Base-by-base conservation (phyloP, 768 basidiomycete genomes). In the Kwoniella bestiolae region DNA sequence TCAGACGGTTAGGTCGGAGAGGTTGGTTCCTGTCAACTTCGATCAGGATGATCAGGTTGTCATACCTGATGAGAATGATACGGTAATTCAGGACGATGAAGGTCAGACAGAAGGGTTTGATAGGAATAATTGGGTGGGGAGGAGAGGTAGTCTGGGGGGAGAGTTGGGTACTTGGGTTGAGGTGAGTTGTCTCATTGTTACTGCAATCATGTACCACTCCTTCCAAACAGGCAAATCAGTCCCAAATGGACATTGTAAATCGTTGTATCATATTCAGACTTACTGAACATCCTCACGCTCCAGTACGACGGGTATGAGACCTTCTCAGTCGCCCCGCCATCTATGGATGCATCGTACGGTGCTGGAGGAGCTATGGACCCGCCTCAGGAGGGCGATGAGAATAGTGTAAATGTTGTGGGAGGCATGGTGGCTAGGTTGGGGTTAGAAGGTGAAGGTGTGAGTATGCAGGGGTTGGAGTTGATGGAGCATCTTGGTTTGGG, bases 261-360 rank as follows among this genome's bases (percentile, higher is more conserved):
- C 25, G 34, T 25, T 50, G 44, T 32, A 32, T 53, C 11, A 50
- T 11, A 14, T 61, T 14, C n/a, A n/a, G n/a, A n/a, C n/a, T n/a
- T n/a, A 18, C 38, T 41, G 38, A 41, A 2, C 12, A 16, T 41
- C 12, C 12, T 41, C 38, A 16, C 11, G 12, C 18, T 11, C 12
- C 18, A 80, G 73, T 79, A 77, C 59, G 79, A 80, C 58, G 79
- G 79, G 1, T 80, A 80, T 56, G 79, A 80, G 65, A 79, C 76
- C 3, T 80, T 80, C 61, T 78, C 76, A 2, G 70, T 76, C 6
- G 71, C 73, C 4, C 79, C 79, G 11, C 79, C 79, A 3, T 60
- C 71, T 28, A 70, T 73, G 23, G 41, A 68, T 21, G 76, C 66
- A 14, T 75, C 74, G 12, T 72, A 74, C 26, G 78, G 79, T 21